A percentile compares a stretch with the other conserved stretches of the same genome.
These are phyloP conservation scores for Ceratobasidium sp. DNA, from an alignment of 1,284 basidiomycete genomes.

Conservation along the genomic window DNA sequence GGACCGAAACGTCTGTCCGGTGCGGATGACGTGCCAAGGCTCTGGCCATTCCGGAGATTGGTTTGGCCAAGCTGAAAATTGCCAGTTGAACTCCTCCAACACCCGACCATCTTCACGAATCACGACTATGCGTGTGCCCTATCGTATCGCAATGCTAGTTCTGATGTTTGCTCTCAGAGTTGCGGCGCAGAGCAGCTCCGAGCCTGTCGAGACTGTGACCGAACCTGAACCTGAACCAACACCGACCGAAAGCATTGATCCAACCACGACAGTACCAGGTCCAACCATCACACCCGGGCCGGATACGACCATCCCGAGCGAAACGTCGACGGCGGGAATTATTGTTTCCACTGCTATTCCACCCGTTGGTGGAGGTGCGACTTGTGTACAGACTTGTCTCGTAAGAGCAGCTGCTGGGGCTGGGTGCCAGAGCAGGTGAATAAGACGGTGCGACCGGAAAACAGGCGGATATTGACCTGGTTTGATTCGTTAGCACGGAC, in stretches of 20 bases:
- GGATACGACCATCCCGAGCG: background rate
- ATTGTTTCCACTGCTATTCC: background rate
- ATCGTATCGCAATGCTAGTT: background rate
- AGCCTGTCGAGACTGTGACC: background rate
- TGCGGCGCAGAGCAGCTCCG: background rate
- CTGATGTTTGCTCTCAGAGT: background rate
- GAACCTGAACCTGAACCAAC: background rate
- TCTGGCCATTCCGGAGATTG: too few species aligned
- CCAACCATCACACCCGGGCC: background rate
- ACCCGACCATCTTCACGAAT: too few species aligned
- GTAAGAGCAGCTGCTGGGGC: background rate
- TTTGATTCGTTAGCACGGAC: background rate
- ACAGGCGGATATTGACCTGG: background rate
- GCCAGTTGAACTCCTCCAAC: too few species aligned
- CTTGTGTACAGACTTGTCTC: slow-evolving; percentile 7
- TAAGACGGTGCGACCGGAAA: background rate
- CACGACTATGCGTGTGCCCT: too few species aligned
- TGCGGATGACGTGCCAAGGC: too few species aligned
- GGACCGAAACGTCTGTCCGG: too few species aligned
- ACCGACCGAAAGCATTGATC: background rate
- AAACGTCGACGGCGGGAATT: background rate
- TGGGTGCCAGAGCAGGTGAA: background rate
- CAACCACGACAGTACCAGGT: background rate
- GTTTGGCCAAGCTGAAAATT: too few species aligned
- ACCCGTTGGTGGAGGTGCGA: slow-evolving; percentile 17